phyloP scores from a whole-genome alignment of 768 basidiomycete species.

The Phylloporus sp. region DNA sequence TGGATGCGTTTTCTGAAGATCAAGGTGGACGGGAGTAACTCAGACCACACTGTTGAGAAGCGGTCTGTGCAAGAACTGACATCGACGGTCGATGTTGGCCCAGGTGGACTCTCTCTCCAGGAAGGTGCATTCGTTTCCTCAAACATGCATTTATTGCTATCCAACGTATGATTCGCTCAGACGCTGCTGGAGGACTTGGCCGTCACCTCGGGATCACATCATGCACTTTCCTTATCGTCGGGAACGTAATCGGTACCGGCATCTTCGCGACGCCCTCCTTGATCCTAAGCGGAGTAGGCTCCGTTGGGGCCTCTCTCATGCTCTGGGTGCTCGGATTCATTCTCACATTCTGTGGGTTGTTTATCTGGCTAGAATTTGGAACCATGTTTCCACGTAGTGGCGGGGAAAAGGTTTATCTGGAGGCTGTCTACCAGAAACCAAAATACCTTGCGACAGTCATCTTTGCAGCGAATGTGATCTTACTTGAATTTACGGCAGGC shows the following conservation, averaged over 20 bases:
- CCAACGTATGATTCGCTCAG: conserved; percentile 21
- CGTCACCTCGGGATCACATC: conserved; percentile 52
- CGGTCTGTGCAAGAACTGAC: not conserved
- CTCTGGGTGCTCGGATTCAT: conserved; percentile 61
- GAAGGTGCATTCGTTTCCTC: conserved; percentile 34
- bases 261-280: conserved; percentile 61
- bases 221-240: conserved; percentile 54
- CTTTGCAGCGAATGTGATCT: conserved; percentile 45
- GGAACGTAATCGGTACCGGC: conserved; percentile 54
- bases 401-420: conserved; percentile 61
- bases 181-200: conserved; percentile 51
- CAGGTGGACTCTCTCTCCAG: conserved; percentile 45
- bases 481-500: conserved; percentile 39
- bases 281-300: conserved; percentile 53
- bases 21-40: not conserved
- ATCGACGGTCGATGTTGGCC: conserved; percentile 23
- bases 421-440: conserved; percentile 48
- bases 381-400: conserved; percentile 62
- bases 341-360: conserved; percentile 54
- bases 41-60: not conserved
- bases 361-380: conserved; percentile 61
- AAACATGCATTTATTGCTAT: not conserved
- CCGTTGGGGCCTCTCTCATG: conserved; percentile 56
- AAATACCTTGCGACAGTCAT: conserved; percentile 45
- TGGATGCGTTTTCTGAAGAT: conserved; percentile 2